Conservation (phyloP, 176 grass and related monocot species). For the Panicum miliaceum region DNA sequence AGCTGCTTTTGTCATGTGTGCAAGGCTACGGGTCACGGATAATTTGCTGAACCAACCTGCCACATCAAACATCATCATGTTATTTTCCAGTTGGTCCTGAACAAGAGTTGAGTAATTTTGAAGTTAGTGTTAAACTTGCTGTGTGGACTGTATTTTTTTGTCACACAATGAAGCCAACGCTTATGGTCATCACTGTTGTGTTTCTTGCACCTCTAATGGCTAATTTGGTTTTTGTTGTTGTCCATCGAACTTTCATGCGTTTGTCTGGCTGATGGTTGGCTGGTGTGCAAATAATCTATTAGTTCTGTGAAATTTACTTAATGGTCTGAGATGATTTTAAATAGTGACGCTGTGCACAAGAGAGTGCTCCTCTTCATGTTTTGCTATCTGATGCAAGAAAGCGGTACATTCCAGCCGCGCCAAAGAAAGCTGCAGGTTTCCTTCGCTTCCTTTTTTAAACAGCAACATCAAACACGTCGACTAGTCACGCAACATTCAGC, state of each 20-base stretch:
- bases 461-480: background rate
- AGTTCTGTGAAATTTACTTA: background rate
- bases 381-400: background rate
- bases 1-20: constrained; percentile 31
- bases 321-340: background rate
- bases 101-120: constrained; percentile 5
- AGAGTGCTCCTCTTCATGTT: background rate
- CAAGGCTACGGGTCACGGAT: background rate
- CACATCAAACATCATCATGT: background rate
- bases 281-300: background rate
- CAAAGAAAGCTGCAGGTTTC: background rate
- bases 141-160: background rate
- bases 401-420: background rate
- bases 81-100: constrained; percentile 10
- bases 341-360: no score
- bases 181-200: background rate
- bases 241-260: background rate
- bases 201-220: background rate
- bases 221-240: constrained; percentile 21
- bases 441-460: background rate
- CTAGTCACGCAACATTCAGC: background rate
- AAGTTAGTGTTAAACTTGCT: background rate
- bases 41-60: constrained; percentile 20
- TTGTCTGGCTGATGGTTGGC: background rate
- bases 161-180: background rate